Evolutionary conservation across 1,284 basidiomycete species (phyloP).

Genomic region (Irpex sp.): DNA sequence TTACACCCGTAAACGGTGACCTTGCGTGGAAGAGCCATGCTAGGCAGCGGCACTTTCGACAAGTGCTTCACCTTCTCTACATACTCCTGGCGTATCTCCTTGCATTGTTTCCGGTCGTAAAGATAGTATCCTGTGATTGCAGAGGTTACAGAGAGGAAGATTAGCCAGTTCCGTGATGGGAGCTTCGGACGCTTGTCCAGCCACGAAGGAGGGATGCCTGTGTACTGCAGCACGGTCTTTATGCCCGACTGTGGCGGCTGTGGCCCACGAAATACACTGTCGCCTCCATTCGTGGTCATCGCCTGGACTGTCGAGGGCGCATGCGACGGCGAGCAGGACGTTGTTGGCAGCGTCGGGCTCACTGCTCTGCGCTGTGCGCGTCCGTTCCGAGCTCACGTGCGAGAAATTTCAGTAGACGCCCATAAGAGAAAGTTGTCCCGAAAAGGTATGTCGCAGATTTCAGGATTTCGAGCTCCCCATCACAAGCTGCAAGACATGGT

Average conservation of each 20-base stretch:
- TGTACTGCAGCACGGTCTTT: slow-evolving; percentile 35
- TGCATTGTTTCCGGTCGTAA: slow-evolving; percentile 83
- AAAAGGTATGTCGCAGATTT: background rate
- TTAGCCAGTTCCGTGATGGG: slow-evolving; percentile 91
- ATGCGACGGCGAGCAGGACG: background rate
- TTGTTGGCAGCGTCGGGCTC: background rate
- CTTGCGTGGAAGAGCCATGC: slow-evolving; percentile 73
- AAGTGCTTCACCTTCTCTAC: slow-evolving; percentile 77
- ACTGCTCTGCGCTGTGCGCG: background rate
- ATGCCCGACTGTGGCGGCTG: slow-evolving; percentile 27
- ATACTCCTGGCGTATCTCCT: slow-evolving; percentile 75
- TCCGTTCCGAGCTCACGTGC: background rate
- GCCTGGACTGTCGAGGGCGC: slow-evolving; percentile 16
- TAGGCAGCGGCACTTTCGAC: slow-evolving; percentile 63
- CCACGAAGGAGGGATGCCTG: slow-evolving; percentile 65
- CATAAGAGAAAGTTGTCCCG: background rate
- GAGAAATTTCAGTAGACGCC: background rate
- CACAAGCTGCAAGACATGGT: background rate
- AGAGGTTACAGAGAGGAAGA: slow-evolving; percentile 80
- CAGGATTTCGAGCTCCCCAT: background rate
- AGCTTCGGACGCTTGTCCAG: slow-evolving; percentile 74
- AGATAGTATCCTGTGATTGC: slow-evolving; percentile 72
- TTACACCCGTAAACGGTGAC: slow-evolving; percentile 86
- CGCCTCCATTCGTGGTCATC: slow-evolving; percentile 26
- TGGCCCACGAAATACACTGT: slow-evolving; percentile 21